Evolutionary conservation across 1,284 basidiomycete species (phyloP), one percentile per base, ranked within the genome.

Genomic region (Vanrija pseudolonga): DNA sequence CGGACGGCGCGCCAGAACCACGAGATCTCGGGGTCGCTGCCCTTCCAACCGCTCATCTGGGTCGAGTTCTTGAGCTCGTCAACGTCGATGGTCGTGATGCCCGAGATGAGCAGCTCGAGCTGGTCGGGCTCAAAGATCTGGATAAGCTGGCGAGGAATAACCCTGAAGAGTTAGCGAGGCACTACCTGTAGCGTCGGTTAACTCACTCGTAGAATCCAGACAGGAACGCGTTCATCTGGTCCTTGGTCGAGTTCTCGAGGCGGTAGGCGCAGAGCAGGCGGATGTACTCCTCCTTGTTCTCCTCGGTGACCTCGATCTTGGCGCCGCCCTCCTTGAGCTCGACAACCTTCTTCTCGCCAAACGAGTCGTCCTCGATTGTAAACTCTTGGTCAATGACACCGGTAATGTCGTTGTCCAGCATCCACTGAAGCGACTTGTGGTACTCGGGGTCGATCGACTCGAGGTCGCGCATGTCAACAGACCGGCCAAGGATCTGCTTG

Each of bases 1-100:
- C 98, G 93, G 47, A 98, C 84, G 2, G 95, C 94, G 63, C 96
- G 85, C 96, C 96, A 99, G 88, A 93, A 98, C 94, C 95, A 98
- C 32, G 91, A 87, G 57, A 98, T 90, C 67, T 95, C 91, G 3
- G 94, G 89, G 75, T 98, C 95, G 14, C 73, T 73, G n/a, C 72
- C 40, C 54, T 76, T 73, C 70, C 73, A 79, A 32, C 74, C 73
- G 57, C 68, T 68, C 44, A 78, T 60, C 64, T 73, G 69, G 9
- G 69, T 70, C 22, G 94, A 90, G 45, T 92, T 90, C 62, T 93
- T 87, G 88, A 95, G 96, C 76, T 97, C 95, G 72, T 98, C 95
- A 4, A 98, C 92, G 65, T 98, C 94, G 61, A 98, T 93, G 65
- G 96, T 94, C n/a, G 95, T 94, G 20, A 97, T 89, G 24, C 94